Conservation (phyloP, 73 alveolate genomes). For the Tetrahymena malaccensis region DNA sequence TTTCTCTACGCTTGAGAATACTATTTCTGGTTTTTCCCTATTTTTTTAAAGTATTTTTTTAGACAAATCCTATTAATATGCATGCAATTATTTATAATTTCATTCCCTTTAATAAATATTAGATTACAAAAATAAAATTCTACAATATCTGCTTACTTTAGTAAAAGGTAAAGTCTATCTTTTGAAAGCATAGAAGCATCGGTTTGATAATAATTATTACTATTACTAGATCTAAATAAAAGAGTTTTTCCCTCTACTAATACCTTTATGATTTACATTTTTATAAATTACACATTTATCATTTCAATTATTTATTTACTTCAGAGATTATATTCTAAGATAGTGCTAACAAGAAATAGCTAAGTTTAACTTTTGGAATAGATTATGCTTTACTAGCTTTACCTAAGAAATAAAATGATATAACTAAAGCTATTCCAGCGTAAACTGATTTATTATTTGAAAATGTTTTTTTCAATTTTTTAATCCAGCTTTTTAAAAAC, state of each 20-base stretch:
- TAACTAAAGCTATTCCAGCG: conserved; percentile 1
- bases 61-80: not conserved
- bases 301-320: not conserved
- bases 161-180: not conserved
- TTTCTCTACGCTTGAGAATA: not conserved
- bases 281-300: not conserved
- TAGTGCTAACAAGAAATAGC: conserved; percentile 14
- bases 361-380: conserved; percentile 11
- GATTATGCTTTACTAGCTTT: not conserved
- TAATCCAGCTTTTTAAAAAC: not conserved
- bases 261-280: not conserved
- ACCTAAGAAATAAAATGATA: not conserved
- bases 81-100: not conserved
- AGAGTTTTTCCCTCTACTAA: not conserved
- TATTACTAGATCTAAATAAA: conserved; percentile 5
- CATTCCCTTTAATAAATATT: not conserved
- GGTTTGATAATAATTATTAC: not conserved
- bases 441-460: conserved; percentile 3
- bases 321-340: conserved; percentile 4
- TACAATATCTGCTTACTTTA: not conserved
- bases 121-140: not conserved
- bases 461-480: not conserved
- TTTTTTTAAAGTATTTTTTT: not conserved
- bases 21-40: not conserved
- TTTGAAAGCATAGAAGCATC: not conserved